A percentile compares a stretch with the other conserved stretches of the same genome.
These are phyloP conservation scores for Leucocoprinus birnbaumii DNA, from an alignment of 768 basidiomycete genomes.

Conservation along the genomic window DNA sequence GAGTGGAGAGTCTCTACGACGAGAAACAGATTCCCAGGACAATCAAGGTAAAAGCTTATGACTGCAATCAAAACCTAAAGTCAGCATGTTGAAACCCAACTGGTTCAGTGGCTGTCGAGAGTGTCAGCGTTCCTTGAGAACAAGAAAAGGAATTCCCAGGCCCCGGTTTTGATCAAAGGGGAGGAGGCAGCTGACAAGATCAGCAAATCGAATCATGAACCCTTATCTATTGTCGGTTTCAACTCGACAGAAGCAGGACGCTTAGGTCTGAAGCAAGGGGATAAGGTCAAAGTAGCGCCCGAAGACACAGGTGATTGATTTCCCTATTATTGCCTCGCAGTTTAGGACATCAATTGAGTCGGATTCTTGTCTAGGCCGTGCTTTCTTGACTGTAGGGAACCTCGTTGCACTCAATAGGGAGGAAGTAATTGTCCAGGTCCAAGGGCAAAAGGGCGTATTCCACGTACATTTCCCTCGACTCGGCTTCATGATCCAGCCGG, in stretches of 20 bases:
- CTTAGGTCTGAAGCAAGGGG: constrained; percentile 35
- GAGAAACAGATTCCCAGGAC: constrained; percentile 33
- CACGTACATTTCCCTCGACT: constrained; percentile 55
- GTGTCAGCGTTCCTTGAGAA: constrained; percentile 31
- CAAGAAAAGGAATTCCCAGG: constrained; percentile 23
- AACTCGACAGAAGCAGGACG: constrained; percentile 39
- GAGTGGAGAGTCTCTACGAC: constrained; percentile 35
- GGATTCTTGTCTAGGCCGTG: constrained; percentile 25
- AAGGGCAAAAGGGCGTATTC: constrained; percentile 34
- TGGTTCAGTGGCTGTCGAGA: constrained; percentile 46
- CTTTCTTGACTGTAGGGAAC: constrained; percentile 43
- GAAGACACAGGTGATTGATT: constrained; percentile 42
- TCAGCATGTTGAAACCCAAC: not conserved
- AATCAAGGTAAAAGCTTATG: constrained; percentile 28
- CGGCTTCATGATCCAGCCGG: constrained; percentile 28
- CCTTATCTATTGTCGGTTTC: constrained; percentile 41
- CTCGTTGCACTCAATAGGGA: constrained; percentile 47
- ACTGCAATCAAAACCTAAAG: not conserved
- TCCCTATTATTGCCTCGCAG: not conserved
- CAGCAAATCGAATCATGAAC: constrained; percentile 30
- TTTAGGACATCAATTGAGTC: not conserved
- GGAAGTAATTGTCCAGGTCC: constrained; percentile 47
- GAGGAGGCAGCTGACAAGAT: constrained; percentile 42
- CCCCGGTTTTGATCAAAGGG: constrained; percentile 29
- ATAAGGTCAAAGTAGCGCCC: constrained; percentile 39